Evolutionary conservation across 2,329 filamentous ascomycete genomes (phyloP), one percentile per base, ranked within the genome.

Genomic region (Colletotrichum sp.): DNA sequence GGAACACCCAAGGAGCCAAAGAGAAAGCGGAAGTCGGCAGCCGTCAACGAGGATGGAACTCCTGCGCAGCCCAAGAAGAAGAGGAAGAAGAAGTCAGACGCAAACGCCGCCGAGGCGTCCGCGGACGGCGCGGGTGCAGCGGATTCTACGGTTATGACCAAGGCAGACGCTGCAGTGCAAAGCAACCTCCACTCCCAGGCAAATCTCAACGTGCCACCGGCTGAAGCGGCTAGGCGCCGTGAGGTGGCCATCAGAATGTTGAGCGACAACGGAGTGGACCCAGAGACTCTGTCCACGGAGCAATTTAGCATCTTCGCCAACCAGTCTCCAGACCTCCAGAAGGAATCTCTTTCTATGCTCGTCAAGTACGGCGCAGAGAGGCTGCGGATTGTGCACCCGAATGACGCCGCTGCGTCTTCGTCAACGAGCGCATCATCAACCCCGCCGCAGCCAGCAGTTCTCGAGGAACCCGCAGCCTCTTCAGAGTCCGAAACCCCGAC

Each of bases 261-360:
- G 7, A 82, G 63, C 4, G 84, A 85, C 3, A 86, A 83, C n/a
- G 86, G 85, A 6, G 86, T 92, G n/a, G 87, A 90, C 49, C 90
- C 89, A 1, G 82, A 84, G 3, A 89, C 89, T 1, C 83, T 92
- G 12, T 90, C 89, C 1, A 77, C 82, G 6, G 90, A 92, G 62
- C 90, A 92, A 79, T 91, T 92, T 76, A 88, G 84, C 78, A 92
- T 92, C 18, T 91, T 92, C 78, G 86, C 90, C 10, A 92, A 92
- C 71, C 91, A 92, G 81, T 88, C 90, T 1, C 90, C 90, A 0
- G 86, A 88, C 5, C 81, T 92, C 8, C 91, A 92, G 77, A 83
- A 84, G 68, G 86, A 90, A 69, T 92, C 91, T 1, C 82, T 92
- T 16, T 86, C 84, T 2, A 90, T 92, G 90, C 84, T 92, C 13